phyloP scores from a whole-genome alignment of 1,139 yeast genomes.

The Kodamaea anthophila region DNA sequence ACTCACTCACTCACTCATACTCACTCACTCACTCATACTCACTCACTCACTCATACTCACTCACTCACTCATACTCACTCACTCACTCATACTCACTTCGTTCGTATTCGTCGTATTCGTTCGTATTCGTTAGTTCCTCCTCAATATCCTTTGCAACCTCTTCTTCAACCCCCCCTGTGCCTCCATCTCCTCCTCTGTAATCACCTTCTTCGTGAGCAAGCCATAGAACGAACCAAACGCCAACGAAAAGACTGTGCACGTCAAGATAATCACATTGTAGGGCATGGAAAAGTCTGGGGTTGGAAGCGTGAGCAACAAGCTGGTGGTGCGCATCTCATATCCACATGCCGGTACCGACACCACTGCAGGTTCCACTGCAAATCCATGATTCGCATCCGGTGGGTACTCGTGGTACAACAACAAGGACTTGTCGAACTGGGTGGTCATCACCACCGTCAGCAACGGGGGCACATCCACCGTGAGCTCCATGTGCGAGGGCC shows the following conservation, averaged over 20 bases:
- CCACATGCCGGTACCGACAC: conserved; percentile 45
- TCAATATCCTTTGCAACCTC: no score
- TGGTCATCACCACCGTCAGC: conserved; percentile 57
- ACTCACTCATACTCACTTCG: no score
- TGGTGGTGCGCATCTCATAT: conserved; percentile 74
- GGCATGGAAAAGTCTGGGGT: conserved; percentile 99
- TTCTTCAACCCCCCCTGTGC: no score
- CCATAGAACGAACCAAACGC: conserved; percentile 87
- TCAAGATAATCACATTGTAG: conserved; percentile 88
- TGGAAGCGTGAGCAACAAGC: conserved; percentile 78
- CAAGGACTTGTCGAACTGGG: conserved; percentile 82
- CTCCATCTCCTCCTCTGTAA: conserved; percentile 75
- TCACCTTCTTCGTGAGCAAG: conserved; percentile 64
- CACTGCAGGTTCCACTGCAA: conserved; percentile 87
- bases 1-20: no score
- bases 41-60: conserved; percentile 7
- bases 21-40: no score
- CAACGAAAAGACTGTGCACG: conserved; percentile 89
- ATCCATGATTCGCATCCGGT: conserved; percentile 98
- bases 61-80: conserved; percentile 12
- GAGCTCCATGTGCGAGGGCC: conserved; percentile 83
- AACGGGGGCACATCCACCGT: conserved; percentile 57
- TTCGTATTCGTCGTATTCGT: no score
- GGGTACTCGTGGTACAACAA: conserved; percentile 89
- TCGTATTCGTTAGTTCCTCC: no score